Base-by-base conservation (phyloP, 345 rosid species). In the Angophora floribunda region DNA sequence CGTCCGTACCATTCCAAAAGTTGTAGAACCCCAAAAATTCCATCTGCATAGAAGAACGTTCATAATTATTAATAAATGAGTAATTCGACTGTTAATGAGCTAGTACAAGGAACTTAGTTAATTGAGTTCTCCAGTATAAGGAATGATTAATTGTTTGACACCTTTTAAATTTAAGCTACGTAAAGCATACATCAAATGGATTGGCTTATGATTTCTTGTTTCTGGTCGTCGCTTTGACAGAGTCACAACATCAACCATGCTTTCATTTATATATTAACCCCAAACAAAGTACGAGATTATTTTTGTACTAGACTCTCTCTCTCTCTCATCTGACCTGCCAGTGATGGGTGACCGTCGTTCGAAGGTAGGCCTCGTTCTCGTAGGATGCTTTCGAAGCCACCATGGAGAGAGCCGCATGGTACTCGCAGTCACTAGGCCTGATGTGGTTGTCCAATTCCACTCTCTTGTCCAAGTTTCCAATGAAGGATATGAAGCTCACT, bases 381-480 rank as follows among this genome's bases (percentile, higher is more conserved):
- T 96, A 96, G 6, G 94, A 90, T 55, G 93, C 89, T 91, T 96
- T 97, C 16, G 95, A 88, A 88, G 98, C 92, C 98, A 96, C 94
- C 63, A 96, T 87, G 32, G 96, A 90, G 50, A 97, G 93, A 47
- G 92, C 92, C 21, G 95, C 92, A 85, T 88, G 85, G 89, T 95
- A 95, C 86, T 79, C 89, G 49, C 90, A 89, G 85, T 94, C 94
- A 44, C 92, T 93, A 10, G 75, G 91, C 47, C 59, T 90, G 22
- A 93, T 92, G 50, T 88, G 91, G 28, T 65, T 70, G 88, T 95
- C 96, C 87, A 97, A 89, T 80, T 90, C 91, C 70, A 89, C 86
- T 87, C 97, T 91, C 86, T 26, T 59, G 88, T 97, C 98, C 61
- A 87, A 59, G 89, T 92, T 59, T 45, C 97, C 98, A 17, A 85